phyloP scores from a whole-genome alignment of 305 asterid genomes.

The Rubia tinctorum region DNA sequence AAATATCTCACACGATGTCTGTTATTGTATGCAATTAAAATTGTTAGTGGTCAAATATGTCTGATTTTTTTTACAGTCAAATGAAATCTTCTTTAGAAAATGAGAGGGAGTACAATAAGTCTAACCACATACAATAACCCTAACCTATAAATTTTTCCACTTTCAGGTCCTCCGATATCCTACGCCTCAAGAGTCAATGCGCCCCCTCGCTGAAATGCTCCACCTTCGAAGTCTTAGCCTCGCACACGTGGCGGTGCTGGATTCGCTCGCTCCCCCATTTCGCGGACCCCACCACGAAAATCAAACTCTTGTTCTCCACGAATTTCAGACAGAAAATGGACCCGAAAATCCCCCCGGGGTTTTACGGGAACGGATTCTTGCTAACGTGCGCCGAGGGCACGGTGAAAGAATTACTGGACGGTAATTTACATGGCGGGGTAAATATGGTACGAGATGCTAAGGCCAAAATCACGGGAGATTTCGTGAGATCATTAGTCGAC shows the following conservation, averaged over 20 bases:
- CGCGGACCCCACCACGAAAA: background rate
- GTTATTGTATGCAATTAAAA: too few relatives aligned
- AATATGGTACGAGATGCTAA: constrained; percentile 62
- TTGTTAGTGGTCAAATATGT: too few relatives aligned
- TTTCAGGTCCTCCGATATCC: constrained; percentile 49
- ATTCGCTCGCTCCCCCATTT: constrained; percentile 40
- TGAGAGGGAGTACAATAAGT: too few relatives aligned
- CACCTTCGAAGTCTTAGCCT: constrained; percentile 61
- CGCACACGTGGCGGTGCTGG: constrained; percentile 88
- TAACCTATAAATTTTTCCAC: too few relatives aligned
- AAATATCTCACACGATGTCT: too few relatives aligned
- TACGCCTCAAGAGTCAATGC: constrained; percentile 51
- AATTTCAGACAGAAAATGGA: constrained; percentile 38
- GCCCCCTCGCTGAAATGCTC: constrained; percentile 62
- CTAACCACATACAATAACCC: too few relatives aligned
- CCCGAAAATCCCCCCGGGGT: constrained; percentile 43
- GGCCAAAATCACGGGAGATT: constrained; percentile 26
- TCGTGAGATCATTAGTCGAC: constrained; percentile 36
- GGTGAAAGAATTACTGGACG: constrained; percentile 34
- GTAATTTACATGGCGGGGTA: constrained; percentile 41
- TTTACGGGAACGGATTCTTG: constrained; percentile 74
- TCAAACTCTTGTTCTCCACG: constrained; percentile 38
- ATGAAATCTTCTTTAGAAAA: too few relatives aligned
- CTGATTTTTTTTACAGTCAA: too few relatives aligned
- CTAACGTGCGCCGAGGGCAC: constrained; percentile 65